Conservation (phyloP, 495 filamentous ascomycete species). For the Glutinoglossum americanum region DNA sequence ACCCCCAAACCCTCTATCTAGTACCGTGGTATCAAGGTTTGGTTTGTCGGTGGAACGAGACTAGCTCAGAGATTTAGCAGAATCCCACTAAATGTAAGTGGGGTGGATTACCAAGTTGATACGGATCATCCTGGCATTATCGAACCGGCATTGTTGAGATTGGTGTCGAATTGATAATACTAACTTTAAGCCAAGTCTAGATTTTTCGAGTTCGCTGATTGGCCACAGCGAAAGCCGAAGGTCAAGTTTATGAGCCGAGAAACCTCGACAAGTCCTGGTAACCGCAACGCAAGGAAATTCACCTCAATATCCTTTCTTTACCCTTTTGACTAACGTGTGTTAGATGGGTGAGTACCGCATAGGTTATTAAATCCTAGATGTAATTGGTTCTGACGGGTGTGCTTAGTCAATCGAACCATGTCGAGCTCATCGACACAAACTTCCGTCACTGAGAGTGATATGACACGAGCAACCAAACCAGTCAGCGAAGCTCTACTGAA, state of each 20-base stretch:
- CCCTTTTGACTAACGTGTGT: neutral
- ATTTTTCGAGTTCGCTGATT: neutral
- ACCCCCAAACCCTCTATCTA: neutral
- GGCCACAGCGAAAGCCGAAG: neutral
- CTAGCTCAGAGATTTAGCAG: neutral
- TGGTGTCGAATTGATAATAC: neutral
- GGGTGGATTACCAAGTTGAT: neutral
- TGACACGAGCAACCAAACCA: constrained; percentile 38
- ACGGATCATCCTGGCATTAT: neutral
- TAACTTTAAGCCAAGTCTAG: neutral
- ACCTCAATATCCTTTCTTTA: neutral
- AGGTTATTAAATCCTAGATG: neutral
- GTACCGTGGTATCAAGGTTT: neutral
- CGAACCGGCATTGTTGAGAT: neutral
- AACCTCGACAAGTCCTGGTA: neutral
- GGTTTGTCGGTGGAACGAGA: neutral
- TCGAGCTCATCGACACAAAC: neutral
- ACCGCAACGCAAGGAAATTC: neutral
- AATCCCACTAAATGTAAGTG: neutral
- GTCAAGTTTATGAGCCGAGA: neutral
- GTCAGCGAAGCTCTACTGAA: constrained; percentile 87
- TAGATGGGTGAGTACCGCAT: neutral
- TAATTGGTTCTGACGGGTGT: neutral
- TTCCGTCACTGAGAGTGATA: neutral
- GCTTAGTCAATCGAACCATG: neutral